Conservation (phyloP, 129 eudicot genomes). For the Escallonia rubra region DNA sequence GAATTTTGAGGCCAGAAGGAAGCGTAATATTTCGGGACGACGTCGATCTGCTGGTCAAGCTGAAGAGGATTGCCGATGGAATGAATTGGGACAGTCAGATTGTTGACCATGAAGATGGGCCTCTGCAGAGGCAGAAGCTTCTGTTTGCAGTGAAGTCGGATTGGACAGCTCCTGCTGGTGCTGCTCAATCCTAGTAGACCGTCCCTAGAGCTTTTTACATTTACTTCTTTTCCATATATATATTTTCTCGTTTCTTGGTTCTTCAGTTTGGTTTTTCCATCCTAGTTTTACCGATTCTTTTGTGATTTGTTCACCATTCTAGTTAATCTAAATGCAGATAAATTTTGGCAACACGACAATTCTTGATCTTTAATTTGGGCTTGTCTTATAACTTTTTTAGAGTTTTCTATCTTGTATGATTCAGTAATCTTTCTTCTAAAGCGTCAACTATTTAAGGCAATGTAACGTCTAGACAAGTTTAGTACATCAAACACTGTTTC, state of each 20-base stretch:
- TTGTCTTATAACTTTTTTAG: no score
- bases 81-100: slow-evolving; percentile 86
- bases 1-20: slow-evolving; percentile 91
- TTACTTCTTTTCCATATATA: background rate
- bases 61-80: slow-evolving; percentile 70
- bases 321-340: no score
- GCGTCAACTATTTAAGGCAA: no score
- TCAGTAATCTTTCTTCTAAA: no score
- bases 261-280: background rate
- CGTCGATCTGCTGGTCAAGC: slow-evolving; percentile 71
- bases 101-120: slow-evolving; percentile 98
- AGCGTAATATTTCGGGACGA: slow-evolving; percentile 81
- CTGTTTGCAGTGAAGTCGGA: slow-evolving; percentile 84
- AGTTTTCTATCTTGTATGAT: no score
- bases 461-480: no score
- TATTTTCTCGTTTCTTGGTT: background rate
- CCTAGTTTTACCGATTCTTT: background rate
- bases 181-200: slow-evolving; percentile 1
- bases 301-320: background rate
- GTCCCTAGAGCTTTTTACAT: background rate
- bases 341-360: no score
- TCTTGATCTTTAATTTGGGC: no score
- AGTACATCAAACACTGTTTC: no score
- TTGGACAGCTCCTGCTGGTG: slow-evolving; percentile 80
- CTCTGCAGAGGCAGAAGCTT: slow-evolving; percentile 83